Evolutionary conservation across 257 asterid species (phyloP), one percentile per base, ranked within the genome.

Genomic region (Solanum clarkiae): DNA sequence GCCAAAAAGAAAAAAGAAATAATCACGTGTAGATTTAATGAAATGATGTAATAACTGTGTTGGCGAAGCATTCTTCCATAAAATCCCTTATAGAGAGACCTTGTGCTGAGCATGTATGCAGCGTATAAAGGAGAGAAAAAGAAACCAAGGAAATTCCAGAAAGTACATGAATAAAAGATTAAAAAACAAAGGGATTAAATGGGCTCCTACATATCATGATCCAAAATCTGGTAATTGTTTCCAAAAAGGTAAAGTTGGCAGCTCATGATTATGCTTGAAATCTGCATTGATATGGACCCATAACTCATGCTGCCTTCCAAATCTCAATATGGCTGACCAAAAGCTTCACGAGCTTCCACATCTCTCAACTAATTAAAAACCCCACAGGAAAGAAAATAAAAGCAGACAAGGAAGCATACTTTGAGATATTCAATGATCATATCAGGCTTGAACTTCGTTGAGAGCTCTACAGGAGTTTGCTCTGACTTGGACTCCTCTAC

Each of bases 381-480:
- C 62, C 16, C 57, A 77, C 16, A 85, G 69, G 72, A 66, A 68
- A 86, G 26, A 82, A 87, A 20, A 62, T 11, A 86, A 80, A 84
- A 79, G 60, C 80, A 44, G 24, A 86, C 60, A 82, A 70, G 66
- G 80, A 86, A 81, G 88, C 93, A 88, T 87, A 97, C 99, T 91
- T 92, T 93, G 47, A 97, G 98, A 91, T 94, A 97, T 60, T 94
- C 98, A 84, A 95, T 93, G 82, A 95, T 95, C 98, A 93, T 92
- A 83, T 97, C 98, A 75, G 99, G 98, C 89, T 89, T 95, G 93
- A 97, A 97, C 91, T 94, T 97, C 86, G 88, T 94, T 69, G 86
- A 85, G 82, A 94, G 94, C 89, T 91, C 98, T 85, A 93, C 89
- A 71, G 93, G 94, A 77, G 97, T 92, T 85, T 92, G 91, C 89